Evolutionary conservation across 179 eudicot species (phyloP).

Genomic region (Pouteria campechiana): DNA sequence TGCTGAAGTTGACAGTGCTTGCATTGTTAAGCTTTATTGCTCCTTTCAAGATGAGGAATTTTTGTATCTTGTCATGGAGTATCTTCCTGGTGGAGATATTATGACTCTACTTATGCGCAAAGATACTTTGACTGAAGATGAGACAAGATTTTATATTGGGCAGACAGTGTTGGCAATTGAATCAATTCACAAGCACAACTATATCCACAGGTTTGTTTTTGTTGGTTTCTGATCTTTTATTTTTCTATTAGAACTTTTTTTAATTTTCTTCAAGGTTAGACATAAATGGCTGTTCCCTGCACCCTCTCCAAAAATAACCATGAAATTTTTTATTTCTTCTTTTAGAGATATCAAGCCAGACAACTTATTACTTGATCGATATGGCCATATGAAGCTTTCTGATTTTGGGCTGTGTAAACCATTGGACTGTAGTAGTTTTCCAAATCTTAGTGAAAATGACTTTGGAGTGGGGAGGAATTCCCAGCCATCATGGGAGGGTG

Average conservation of each 20-base stretch:
- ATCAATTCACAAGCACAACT: conserved; percentile 87
- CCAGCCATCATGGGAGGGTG: conserved; percentile 32
- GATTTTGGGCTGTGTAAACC: conserved; percentile 98
- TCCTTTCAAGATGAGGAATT: conserved; percentile 94
- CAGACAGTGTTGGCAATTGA: conserved; percentile 92
- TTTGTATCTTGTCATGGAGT: conserved; percentile 90
- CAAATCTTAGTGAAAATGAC: conserved; percentile 85
- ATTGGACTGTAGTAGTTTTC: conserved; percentile 76
- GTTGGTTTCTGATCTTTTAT: conserved; percentile 3
- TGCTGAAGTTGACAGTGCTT: conserved; percentile 95
- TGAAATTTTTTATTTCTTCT: conserved; percentile 2
- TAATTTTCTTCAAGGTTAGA: not conserved
- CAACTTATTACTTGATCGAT: conserved; percentile 84
- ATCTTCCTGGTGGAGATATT: conserved; percentile 98
- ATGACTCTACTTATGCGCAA: conserved; percentile 97
- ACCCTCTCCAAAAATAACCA: too few species aligned
- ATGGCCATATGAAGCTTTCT: conserved; percentile 76
- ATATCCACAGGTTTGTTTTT: conserved; percentile 69
- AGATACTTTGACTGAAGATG: conserved; percentile 81
- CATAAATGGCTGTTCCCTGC: not conserved
- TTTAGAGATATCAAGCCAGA: conserved; percentile 94
- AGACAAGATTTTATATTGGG: conserved; percentile 78
- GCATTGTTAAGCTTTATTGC: conserved; percentile 87
- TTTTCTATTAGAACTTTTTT: not conserved
- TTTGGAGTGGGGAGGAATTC: conserved; percentile 33